These are phyloP conservation scores for Wolfiporia cocos DNA, from an alignment of 1,284 basidiomycete species.

Conservation along the genomic window DNA sequence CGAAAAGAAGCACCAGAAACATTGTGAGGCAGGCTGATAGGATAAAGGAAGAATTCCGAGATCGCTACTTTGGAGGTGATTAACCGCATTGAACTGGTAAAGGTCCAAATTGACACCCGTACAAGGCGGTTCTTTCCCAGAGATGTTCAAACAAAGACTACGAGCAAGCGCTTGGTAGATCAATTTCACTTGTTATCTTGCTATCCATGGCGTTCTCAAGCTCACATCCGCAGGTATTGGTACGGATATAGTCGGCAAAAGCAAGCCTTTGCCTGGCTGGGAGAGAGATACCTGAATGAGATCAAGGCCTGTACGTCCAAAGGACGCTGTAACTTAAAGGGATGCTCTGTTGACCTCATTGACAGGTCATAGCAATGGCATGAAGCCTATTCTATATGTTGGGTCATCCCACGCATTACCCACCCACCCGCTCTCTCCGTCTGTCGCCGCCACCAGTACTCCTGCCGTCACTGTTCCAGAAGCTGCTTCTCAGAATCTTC, in stretches of 20 bases:
- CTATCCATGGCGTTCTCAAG: no score
- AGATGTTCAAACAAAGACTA: constrained; percentile 9
- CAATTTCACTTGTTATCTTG: not conserved
- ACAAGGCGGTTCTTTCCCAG: constrained; percentile 5
- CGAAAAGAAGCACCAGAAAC: no score
- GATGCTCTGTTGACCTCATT: not conserved
- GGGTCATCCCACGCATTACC: constrained; percentile 1
- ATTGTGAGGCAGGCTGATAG: constrained; percentile 5
- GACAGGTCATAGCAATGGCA: constrained; percentile 13
- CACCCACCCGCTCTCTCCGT: no score
- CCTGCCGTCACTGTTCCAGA: no score
- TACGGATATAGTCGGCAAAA: constrained; percentile 16
- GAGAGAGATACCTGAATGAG: constrained; percentile 17
- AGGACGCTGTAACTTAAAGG: no score
- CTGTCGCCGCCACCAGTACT: no score
- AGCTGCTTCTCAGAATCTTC: no score
- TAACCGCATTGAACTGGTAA: no score
- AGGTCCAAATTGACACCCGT: not conserved
- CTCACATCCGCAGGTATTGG: constrained; percentile 15
- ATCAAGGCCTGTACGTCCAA: constrained; percentile 15
- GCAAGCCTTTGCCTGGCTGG: constrained; percentile 16
- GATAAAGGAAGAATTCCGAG: constrained; percentile 10
- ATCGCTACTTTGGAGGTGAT: constrained; percentile 19
- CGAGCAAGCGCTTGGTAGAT: constrained; percentile 19
- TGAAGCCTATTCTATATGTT: constrained; percentile 14